phyloP scores from a whole-genome alignment of 2,329 filamentous ascomycete species.

The Xylaria sp. region DNA sequence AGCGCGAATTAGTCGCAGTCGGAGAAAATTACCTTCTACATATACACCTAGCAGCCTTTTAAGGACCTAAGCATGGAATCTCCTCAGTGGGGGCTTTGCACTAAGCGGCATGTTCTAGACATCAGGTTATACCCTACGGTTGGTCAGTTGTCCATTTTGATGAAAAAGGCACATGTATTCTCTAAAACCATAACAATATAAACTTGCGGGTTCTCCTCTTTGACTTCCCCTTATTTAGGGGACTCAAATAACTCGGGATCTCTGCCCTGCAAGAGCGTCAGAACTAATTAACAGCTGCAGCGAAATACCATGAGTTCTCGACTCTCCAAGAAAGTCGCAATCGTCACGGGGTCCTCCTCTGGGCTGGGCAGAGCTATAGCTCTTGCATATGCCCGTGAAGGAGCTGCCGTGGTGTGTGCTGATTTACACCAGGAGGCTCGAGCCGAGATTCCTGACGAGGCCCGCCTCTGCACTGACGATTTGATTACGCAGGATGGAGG shows the following conservation, averaged over 20 bases:
- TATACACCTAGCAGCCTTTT: neutral
- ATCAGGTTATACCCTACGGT: neutral
- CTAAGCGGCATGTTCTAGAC: neutral
- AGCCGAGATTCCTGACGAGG: conserved; percentile 44
- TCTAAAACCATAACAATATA: neutral
- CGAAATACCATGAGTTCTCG: neutral
- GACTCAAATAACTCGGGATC: neutral
- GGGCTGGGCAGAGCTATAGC: conserved; percentile 60
- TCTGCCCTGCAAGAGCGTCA: neutral
- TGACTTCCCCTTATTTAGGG: neutral
- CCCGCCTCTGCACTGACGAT: conserved; percentile 50
- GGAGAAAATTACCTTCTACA: neutral
- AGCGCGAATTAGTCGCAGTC: neutral
- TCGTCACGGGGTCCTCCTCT: conserved; percentile 59
- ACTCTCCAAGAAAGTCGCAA: conserved; percentile 47
- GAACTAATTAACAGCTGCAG: neutral
- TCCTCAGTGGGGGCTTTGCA: neutral
- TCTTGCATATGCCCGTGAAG: conserved; percentile 53
- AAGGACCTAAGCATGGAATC: neutral
- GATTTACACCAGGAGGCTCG: conserved; percentile 50
- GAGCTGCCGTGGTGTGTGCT: conserved; percentile 55
- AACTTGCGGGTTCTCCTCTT: neutral
- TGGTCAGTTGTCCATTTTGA: neutral
- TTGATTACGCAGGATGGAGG: conserved; percentile 51
- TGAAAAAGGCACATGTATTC: neutral